These are phyloP conservation scores for Arthroderma sp. DNA, from an alignment of 2,329 filamentous ascomycete species.

Conservation along the genomic window DNA sequence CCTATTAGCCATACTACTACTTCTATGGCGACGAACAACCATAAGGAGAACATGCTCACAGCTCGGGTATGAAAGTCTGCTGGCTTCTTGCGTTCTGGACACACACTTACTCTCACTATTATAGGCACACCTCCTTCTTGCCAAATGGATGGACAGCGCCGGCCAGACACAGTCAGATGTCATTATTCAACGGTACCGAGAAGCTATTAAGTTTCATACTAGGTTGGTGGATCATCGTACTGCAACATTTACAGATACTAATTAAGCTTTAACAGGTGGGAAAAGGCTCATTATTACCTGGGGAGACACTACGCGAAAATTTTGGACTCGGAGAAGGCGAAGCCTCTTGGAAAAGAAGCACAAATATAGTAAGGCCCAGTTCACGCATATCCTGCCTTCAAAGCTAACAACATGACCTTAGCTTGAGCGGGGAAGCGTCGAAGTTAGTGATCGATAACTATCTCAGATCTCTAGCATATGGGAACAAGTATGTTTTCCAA, in stretches of 20 bases:
- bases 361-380: slow-evolving; percentile 43
- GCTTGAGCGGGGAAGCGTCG: slow-evolving; percentile 65
- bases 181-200: slow-evolving; percentile 68
- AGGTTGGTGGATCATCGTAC: slow-evolving; percentile 13
- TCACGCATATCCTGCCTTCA: slow-evolving; percentile 7
- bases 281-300: slow-evolving; percentile 94
- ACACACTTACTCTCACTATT: slow-evolving; percentile 6
- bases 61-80: slow-evolving; percentile 24
- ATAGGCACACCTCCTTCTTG: slow-evolving; percentile 70
- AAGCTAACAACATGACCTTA: slow-evolving; percentile 12
- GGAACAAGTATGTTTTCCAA: slow-evolving; percentile 92
- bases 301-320: slow-evolving; percentile 96
- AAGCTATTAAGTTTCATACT: slow-evolving; percentile 43
- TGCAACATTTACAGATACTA: neutral
- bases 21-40: slow-evolving; percentile 26
- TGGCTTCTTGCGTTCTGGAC: neutral
- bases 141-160: slow-evolving; percentile 93
- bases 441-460: slow-evolving; percentile 92
- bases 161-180: slow-evolving; percentile 79
- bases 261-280: slow-evolving; percentile 49
- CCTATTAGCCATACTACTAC: slow-evolving; percentile 20
- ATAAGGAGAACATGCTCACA: slow-evolving; percentile 39
- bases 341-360: slow-evolving; percentile 63
- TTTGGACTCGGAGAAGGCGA: slow-evolving; percentile 70
- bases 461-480: slow-evolving; percentile 69